Base-by-base conservation (phyloP, 1,284 basidiomycete species). In the Puccinia horiana region DNA sequence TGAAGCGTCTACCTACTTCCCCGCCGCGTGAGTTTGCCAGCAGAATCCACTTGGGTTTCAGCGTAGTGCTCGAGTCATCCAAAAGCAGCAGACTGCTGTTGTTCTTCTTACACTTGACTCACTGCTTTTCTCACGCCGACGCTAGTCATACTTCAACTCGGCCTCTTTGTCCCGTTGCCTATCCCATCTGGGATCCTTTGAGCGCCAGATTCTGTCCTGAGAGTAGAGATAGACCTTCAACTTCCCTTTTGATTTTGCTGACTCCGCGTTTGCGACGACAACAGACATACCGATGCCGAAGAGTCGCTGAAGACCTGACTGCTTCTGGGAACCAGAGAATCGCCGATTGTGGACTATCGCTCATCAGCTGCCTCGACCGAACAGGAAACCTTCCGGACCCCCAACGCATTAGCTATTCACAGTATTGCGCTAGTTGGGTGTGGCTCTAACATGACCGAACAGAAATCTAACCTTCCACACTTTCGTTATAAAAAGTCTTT, bases 401-500 rank as follows among this genome's bases (percentile, higher is more conserved):
- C 29, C 26, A 35, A 16, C 20, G 61, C 61, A 65, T 65, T 16
- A 23, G 61, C 61, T 16, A 65, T 65, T 20, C 61, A 40, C 61
- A 65, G 61, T 1, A 37, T 65, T 65, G 61, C 35, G 35, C 61
- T 65, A 65, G 61, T 61, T 32, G 29, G 6, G 16, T 5, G 4
- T 14, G 32, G 58, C 4, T 65, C 20, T 35, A 20, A 65, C 37
- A 65, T 40, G 32, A 18, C 35, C 61, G 12, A 40, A 65, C 37
- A 40, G 26, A 40, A 40, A 20, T 65, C 0, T 29, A 37, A 40
- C 11, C 61, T 14, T 20, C 35, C 61, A 40, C 58, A 29, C 58
- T 61, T 61, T 18, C 35, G 35, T 40, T 40, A 65, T 40, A 65
- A 65, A 65, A 65, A 65, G 8, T 65, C 61, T 23, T 65, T 65